Conservation (phyloP, 352 stramenopile genomes). For the Pythium rishiriense region DNA sequence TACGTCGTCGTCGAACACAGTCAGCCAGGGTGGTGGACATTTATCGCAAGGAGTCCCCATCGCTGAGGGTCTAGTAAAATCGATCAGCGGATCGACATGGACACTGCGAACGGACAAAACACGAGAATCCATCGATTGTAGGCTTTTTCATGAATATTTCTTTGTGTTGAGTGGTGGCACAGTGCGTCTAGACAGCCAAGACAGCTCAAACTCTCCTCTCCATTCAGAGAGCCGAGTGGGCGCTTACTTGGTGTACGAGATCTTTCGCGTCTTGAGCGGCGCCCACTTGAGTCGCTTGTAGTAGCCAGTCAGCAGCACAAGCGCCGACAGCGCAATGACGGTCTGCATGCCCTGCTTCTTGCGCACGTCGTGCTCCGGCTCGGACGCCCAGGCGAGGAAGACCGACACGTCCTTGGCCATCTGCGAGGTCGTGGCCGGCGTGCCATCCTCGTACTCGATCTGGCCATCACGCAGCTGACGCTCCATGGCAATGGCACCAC, state of each 20-base stretch:
- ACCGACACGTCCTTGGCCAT: conserved; percentile 98
- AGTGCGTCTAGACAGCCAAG: conserved; percentile 31
- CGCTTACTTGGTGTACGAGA: conserved; percentile 96
- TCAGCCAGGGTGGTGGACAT: no score
- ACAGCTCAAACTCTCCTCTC: conserved; percentile 23
- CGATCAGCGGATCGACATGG: not conserved
- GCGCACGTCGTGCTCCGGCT: conserved; percentile 97
- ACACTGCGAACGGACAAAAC: not conserved
- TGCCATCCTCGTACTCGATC: conserved; percentile 98
- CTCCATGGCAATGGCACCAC: conserved; percentile 98
- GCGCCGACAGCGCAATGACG: conserved; percentile 89
- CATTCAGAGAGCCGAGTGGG: conserved; percentile 12
- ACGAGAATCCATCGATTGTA: not conserved
- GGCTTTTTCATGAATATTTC: conserved; percentile 31
- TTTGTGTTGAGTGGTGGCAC: conserved; percentile 23
- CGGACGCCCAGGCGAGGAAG: conserved; percentile 97
- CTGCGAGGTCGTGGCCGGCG: conserved; percentile 96
- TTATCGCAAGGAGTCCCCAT: no score
- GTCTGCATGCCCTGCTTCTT: conserved; percentile 98
- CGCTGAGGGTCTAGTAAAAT: no score
- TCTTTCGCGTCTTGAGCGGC: conserved; percentile 98
- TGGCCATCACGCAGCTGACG: conserved; percentile 96
- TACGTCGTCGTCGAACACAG: no score
- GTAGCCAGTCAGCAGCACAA: conserved; percentile 94
- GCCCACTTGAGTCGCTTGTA: conserved; percentile 99